A percentile compares a stretch with the other conserved stretches of the same genome.
These are phyloP conservation scores for Colletotrichum truncatum DNA, from an alignment of 2,329 filamentous ascomycete species.

Conservation along the genomic window DNA sequence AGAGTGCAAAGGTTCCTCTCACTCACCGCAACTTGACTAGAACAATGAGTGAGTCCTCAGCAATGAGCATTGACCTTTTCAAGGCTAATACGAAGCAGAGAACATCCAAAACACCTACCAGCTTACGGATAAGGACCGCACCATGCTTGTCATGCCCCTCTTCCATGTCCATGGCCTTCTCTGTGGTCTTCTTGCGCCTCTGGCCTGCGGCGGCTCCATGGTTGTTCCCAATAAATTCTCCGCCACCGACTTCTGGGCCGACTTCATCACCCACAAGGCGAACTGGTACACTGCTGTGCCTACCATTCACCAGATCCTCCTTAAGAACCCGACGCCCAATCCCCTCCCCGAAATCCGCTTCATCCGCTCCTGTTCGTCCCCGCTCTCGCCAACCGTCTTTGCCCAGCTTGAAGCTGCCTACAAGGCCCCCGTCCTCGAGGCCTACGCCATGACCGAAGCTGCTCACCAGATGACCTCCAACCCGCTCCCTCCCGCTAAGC, in stretches of 20 bases:
- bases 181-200: slow-evolving; percentile 81
- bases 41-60: slow-evolving; percentile 72
- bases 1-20: slow-evolving; percentile 69
- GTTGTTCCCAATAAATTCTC: slow-evolving; percentile 84
- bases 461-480: slow-evolving; percentile 87
- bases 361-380: slow-evolving; percentile 87
- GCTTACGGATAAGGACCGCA: slow-evolving; percentile 76
- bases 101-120: slow-evolving; percentile 85
- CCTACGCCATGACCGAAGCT: slow-evolving; percentile 93
- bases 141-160: slow-evolving; percentile 88
- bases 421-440: slow-evolving; percentile 84
- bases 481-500: slow-evolving; percentile 74
- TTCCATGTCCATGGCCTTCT: slow-evolving; percentile 93
- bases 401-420: slow-evolving; percentile 80
- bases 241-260: slow-evolving; percentile 82
- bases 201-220: slow-evolving; percentile 80
- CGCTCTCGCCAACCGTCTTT: slow-evolving; percentile 83
- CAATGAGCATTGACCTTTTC: background rate
- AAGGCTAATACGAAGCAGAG: slow-evolving; percentile 46
- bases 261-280: slow-evolving; percentile 77
- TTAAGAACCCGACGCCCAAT: slow-evolving; percentile 75
- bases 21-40: slow-evolving; percentile 83
- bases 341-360: slow-evolving; percentile 81
- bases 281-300: slow-evolving; percentile 97
- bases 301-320: slow-evolving; percentile 89